Percentiles rank a stretch among this genome's conserved stretches.
phyloP scores from a whole-genome alignment of 2,329 filamentous ascomycete species.

The Phoma herbarum region DNA sequence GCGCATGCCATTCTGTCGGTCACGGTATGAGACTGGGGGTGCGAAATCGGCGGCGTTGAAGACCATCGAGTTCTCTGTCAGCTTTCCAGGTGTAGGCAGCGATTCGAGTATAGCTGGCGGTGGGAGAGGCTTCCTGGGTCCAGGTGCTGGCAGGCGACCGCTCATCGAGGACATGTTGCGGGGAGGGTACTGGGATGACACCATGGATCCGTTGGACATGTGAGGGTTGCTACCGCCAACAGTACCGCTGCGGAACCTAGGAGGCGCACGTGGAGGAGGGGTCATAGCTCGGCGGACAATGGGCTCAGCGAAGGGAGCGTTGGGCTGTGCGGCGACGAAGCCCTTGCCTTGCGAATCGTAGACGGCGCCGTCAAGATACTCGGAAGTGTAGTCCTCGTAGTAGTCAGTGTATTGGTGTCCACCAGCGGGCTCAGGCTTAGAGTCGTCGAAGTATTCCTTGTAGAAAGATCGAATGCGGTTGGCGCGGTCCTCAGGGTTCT shows the following conservation, averaged over 20 bases:
- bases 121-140: slow-evolving; percentile 68
- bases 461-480: slow-evolving; percentile 99
- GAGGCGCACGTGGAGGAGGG: slow-evolving; percentile 77
- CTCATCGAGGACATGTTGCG: slow-evolving; percentile 55
- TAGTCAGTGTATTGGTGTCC: slow-evolving; percentile 60
- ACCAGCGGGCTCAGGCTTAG: slow-evolving; percentile 59
- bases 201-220: slow-evolving; percentile 61
- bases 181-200: slow-evolving; percentile 52
- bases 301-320: slow-evolving; percentile 78
- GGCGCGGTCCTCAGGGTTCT: slow-evolving; percentile 92
- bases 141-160: slow-evolving; percentile 40
- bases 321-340: slow-evolving; percentile 65
- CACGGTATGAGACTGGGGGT: slow-evolving; percentile 69
- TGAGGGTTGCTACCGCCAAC: slow-evolving; percentile 48
- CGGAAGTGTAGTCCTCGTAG: slow-evolving; percentile 78
- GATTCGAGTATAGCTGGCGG: slow-evolving; percentile 78
- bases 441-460: slow-evolving; percentile 98
- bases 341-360: slow-evolving; percentile 66
- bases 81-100: slow-evolving; percentile 83
- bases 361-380: slow-evolving; percentile 70
- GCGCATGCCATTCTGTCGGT: slow-evolving; percentile 71
- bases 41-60: slow-evolving; percentile 85
- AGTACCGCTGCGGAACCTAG: slow-evolving; percentile 58
- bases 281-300: slow-evolving; percentile 94
- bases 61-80: slow-evolving; percentile 78